A percentile compares a stretch with the other conserved stretches of the same genome.
Evolutionary conservation across 495 filamentous ascomycete species (phyloP).

Genomic region (Baudoinia panamericana): DNA sequence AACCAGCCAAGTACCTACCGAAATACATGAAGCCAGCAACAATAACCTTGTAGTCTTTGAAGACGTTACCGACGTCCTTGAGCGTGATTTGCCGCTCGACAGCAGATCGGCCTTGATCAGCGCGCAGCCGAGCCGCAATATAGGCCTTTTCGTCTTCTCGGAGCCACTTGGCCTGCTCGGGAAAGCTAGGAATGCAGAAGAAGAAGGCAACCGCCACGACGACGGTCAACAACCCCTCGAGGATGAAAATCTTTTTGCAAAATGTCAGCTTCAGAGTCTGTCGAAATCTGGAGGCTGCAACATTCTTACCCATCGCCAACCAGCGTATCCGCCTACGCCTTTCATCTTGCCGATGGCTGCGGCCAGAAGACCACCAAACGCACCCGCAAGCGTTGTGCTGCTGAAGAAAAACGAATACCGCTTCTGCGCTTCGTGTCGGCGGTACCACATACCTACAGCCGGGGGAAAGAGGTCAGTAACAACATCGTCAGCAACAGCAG

Average conservation of each 20-base stretch:
- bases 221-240: slow-evolving; percentile 64
- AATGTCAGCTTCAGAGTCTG: background rate
- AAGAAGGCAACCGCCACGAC: slow-evolving; percentile 59
- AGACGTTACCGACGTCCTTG: slow-evolving; percentile 52
- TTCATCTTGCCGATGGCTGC: slow-evolving; percentile 69
- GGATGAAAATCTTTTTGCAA: slow-evolving; percentile 26
- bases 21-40: slow-evolving; percentile 85
- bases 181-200: slow-evolving; percentile 72
- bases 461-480: too few relatives aligned
- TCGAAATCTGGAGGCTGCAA: background rate
- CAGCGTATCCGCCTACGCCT: slow-evolving; percentile 50
- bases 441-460: slow-evolving; percentile 53
- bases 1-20: too few relatives aligned
- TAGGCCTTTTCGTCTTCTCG: slow-evolving; percentile 61
- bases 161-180: slow-evolving; percentile 53
- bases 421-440: slow-evolving; percentile 71
- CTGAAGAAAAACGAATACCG: slow-evolving; percentile 84
- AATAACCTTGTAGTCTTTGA: slow-evolving; percentile 57
- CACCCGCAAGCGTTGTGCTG: slow-evolving; percentile 47
- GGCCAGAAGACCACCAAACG: slow-evolving; percentile 33
- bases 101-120: slow-evolving; percentile 58
- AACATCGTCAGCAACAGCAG: too few relatives aligned
- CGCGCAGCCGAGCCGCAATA: slow-evolving; percentile 56
- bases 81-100: slow-evolving; percentile 49
- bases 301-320: slow-evolving; percentile 62